Evolutionary conservation across 805 yeast genomes (phyloP), one percentile per base, ranked within the genome.

Genomic region (Starmerella riodocensis): DNA sequence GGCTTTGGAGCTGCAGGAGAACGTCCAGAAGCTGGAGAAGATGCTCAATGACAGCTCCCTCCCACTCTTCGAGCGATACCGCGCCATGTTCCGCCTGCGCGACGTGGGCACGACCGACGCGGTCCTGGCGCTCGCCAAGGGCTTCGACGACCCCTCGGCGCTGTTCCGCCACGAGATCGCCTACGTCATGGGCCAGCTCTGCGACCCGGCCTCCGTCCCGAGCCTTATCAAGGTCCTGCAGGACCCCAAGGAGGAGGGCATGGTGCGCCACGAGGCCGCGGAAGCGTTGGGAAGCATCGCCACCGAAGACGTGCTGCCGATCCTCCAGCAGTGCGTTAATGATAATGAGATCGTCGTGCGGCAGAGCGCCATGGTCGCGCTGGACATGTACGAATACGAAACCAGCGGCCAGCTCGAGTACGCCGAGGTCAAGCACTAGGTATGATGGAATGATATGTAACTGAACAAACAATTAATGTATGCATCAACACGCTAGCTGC

Each of bases 231-330:
- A 82, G 62, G 84, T 91, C 3, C 70, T 93, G 52, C 75, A 75
- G 51, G 74, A 82, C 59, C 72, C 69, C 43, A 56, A 62, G 13
- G 95, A 91, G 65, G 97, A 93, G 38, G 94, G 93, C 48, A 91
- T 91, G 99, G 98, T 93, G 25, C 79, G 99, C 65, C 99, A 91
- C 59, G 99, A 91, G 65, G 98, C 97, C 42, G 98, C 97, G 20
- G 99, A 91, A 65, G 98, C 98, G 20, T 70, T 93, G 53, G 98
- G 98, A 21, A 74, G 94, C 22, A 91, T 91, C 58, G 97, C 95
- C 21, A 83, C 96, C 8, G 94, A 83, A 54, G 96, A 88, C 43
- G 94, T 88, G 28, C 69, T 88, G 49, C 95, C 96, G 13, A 78
- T 91, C 26, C 72, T 93, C 55, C 71, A 80, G 58, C 65, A 75